Percentiles rank a stretch among this genome's conserved stretches.
These are phyloP conservation scores for Pleomassaria siparia DNA, from an alignment of 2,329 filamentous ascomycete species.

Conservation along the genomic window DNA sequence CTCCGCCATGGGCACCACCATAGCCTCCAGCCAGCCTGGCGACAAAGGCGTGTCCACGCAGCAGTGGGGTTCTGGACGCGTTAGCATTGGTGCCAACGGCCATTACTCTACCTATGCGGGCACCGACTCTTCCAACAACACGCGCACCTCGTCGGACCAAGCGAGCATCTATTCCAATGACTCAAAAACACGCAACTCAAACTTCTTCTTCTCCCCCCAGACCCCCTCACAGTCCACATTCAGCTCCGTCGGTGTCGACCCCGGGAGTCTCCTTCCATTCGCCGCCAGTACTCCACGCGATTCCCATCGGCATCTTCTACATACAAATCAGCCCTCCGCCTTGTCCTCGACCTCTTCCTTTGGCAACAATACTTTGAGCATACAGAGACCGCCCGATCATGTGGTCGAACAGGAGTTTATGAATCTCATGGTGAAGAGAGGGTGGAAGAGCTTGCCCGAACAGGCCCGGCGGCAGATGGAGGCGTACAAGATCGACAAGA, in stretches of 20 bases:
- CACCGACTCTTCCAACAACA: conserved; percentile 52
- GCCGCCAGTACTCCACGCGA: conserved; percentile 44
- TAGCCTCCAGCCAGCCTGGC: conserved; percentile 69
- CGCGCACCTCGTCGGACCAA: conserved; percentile 63
- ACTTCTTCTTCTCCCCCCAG: conserved; percentile 51
- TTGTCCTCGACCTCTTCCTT: conserved; percentile 54
- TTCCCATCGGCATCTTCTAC: conserved; percentile 45
- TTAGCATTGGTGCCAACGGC: conserved; percentile 26
- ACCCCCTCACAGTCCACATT: conserved; percentile 60
- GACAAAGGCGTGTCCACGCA: conserved; percentile 72
- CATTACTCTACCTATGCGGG: conserved; percentile 22
- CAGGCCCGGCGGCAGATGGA: conserved; percentile 95
- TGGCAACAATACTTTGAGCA: conserved; percentile 57
- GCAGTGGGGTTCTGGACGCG: conserved; percentile 64
- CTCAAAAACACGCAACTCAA: conserved; percentile 57
- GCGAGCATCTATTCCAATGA: conserved; percentile 65
- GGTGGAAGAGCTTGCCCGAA: conserved; percentile 95
- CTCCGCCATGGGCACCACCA: conserved; percentile 57
- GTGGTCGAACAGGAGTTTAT: conserved; percentile 90
- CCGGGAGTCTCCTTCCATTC: conserved; percentile 42
- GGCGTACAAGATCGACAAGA: conserved; percentile 90
- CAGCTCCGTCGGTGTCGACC: conserved; percentile 47
- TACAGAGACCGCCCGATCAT: conserved; percentile 73
- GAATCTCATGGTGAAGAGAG: conserved; percentile 93
- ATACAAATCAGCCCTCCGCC: conserved; percentile 47